Percentiles rank a stretch among this genome's conserved stretches.
Conservation (phyloP, 2,329 filamentous ascomycete genomes). For the Stagonosporopsis vannaccii region DNA sequence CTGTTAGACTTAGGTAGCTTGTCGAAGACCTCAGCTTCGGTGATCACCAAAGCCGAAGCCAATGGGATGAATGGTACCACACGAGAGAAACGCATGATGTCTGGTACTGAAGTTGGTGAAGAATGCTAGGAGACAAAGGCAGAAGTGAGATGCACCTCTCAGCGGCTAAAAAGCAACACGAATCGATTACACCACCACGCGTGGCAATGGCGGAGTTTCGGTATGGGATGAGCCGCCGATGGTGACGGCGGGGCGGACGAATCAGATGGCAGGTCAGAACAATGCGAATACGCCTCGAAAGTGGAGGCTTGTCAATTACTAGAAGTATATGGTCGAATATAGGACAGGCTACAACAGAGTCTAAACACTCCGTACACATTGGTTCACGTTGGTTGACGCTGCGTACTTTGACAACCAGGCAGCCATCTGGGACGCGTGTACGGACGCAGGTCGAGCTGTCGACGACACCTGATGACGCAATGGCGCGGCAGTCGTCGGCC, state of each 20-base stretch:
- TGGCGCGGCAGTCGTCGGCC: slow-evolving; percentile 6
- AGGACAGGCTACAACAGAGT: background rate
- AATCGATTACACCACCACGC: slow-evolving; percentile 45
- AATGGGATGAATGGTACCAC: slow-evolving; percentile 60
- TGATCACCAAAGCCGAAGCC: slow-evolving; percentile 61
- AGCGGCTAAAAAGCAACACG: slow-evolving; percentile 23
- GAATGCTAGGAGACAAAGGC: slow-evolving; percentile 12
- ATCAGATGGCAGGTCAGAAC: slow-evolving; percentile 6
- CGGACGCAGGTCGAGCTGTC: slow-evolving; percentile 11
- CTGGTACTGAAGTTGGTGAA: slow-evolving; percentile 13
- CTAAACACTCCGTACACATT: background rate
- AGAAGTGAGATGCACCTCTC: slow-evolving; percentile 18
- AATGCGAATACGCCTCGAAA: background rate
- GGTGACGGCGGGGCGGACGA: slow-evolving; percentile 16
- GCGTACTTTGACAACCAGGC: slow-evolving; percentile 6
- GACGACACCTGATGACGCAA: slow-evolving; percentile 17
- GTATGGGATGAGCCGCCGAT: slow-evolving; percentile 9
- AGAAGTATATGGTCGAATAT: background rate
- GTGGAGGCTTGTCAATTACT: background rate
- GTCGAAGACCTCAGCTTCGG: slow-evolving; percentile 58
- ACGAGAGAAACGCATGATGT: slow-evolving; percentile 58
- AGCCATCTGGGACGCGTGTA: slow-evolving; percentile 11
- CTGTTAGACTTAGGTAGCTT: slow-evolving; percentile 39
- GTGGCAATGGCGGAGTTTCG: slow-evolving; percentile 26
- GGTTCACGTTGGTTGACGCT: background rate